Base-by-base conservation (phyloP, 2,329 filamentous ascomycete genomes). In the Leptoxyphium fumago region DNA sequence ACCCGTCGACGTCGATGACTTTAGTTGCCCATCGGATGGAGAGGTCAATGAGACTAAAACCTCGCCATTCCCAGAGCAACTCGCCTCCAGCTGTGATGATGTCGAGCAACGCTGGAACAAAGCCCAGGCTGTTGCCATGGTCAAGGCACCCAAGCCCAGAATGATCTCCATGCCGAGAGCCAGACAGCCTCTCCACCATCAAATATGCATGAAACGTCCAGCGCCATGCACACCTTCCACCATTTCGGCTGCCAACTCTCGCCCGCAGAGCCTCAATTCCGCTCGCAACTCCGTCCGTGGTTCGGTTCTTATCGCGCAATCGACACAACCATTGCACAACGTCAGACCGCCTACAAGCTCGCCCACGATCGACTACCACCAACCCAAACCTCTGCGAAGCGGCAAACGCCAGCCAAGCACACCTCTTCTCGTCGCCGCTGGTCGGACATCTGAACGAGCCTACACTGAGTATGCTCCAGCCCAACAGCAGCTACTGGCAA, bases 121-220 rank as follows among this genome's bases (percentile, higher is more conserved):
- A 41, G 58, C 58, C 13, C 52, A 56, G 40, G 54, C 49, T 5
- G 49, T 61, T 13, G 50, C 42, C 10, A 42, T 61, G 5, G 51
- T 56, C n/a, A 45, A 52, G 10, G 52, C 51, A 3, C 57, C 56
- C 26, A 55, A 52, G 44, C 47, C 55, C 9, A 57, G 48, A 41
- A 47, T 61, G 38, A 49, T 61, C 21, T 52, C 50, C 2, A 48
- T 58, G 46, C 53, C 54, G 2, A 55, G 51, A 42, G 11, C 32
- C 32, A 15, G 13, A 5, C 13, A 36, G 32, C 32, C 11, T 15
- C 9, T n/a, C 9, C 11, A 13, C 13, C 11, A 36, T 15, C 13
- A 36, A 15, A 15, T 36, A 5, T 9, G 32, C 32, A 36, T 36
- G 32, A 36, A 36, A 15, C 32, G 32, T 36, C 32, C 32, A 5